Conservation (phyloP, 2,329 filamentous ascomycete species). For the Stromatinia cepivora region DNA sequence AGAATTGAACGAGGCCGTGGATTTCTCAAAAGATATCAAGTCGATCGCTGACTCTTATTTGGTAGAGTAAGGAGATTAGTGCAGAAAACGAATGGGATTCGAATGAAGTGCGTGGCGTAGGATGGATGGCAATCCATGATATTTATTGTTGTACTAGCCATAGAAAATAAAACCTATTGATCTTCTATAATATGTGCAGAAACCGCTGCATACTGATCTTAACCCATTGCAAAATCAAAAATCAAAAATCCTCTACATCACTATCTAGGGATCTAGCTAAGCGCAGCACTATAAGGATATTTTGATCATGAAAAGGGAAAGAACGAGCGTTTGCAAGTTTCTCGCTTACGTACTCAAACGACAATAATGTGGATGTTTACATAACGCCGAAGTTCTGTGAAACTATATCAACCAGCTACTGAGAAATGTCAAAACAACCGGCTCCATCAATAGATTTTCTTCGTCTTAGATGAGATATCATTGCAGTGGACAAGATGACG, state of each 20-base stretch:
- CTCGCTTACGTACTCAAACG: slow-evolving; percentile 17
- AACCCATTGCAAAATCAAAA: background rate
- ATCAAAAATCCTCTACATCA: background rate
- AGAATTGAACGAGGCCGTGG: slow-evolving; percentile 75
- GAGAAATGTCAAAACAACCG: slow-evolving; percentile 13
- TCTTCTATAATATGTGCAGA: background rate
- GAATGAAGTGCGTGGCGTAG: slow-evolving; percentile 33
- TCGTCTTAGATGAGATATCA: background rate
- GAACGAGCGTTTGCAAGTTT: background rate
- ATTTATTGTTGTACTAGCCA: slow-evolving; percentile 26
- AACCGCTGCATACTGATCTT: background rate
- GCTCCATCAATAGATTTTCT: background rate
- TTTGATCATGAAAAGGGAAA: slow-evolving; percentile 1
- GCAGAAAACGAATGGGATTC: slow-evolving; percentile 32
- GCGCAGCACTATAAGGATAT: background rate
- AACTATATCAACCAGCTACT: slow-evolving; percentile 5
- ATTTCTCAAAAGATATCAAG: slow-evolving; percentile 80
- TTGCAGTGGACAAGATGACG: slow-evolving; percentile 28
- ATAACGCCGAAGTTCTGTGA: background rate
- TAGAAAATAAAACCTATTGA: slow-evolving; percentile 27
- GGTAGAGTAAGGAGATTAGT: slow-evolving; percentile 60
- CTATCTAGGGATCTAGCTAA: background rate
- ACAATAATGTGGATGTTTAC: slow-evolving; percentile 16
- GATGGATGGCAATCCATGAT: slow-evolving; percentile 25
- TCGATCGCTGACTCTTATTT: slow-evolving; percentile 73